A percentile compares a stretch with the other conserved stretches of the same genome.
Evolutionary conservation across 2,329 filamentous ascomycete species (phyloP).

Genomic region (Aspergillus luchuensis): DNA sequence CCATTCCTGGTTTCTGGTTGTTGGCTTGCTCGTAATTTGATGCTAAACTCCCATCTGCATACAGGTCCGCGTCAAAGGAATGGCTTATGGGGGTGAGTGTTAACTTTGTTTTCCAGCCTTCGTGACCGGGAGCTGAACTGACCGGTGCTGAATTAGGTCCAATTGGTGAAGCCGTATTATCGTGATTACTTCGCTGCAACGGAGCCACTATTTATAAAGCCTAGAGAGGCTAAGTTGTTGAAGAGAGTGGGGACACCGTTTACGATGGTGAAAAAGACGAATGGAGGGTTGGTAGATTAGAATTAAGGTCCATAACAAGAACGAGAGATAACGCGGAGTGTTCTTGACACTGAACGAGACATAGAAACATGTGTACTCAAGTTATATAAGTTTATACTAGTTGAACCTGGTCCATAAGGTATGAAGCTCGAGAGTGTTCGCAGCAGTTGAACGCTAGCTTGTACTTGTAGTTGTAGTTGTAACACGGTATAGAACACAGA

Average conservation of each 20-base stretch:
- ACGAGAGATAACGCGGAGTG: too few relatives aligned
- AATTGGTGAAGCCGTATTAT: slow-evolving; percentile 48
- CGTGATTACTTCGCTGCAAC: slow-evolving; percentile 44
- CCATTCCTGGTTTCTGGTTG: background rate
- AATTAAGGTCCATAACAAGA: too few relatives aligned
- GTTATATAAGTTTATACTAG: too few relatives aligned
- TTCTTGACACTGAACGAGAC: too few relatives aligned
- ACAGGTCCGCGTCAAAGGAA: slow-evolving; percentile 29
- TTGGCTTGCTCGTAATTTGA: background rate
- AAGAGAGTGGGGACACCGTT: slow-evolving; percentile 25
- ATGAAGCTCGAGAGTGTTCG: too few relatives aligned
- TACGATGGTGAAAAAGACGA: background rate
- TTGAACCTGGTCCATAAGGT: too few relatives aligned
- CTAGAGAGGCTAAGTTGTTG: slow-evolving; percentile 36
- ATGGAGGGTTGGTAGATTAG: background rate
- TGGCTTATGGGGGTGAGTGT: slow-evolving; percentile 32
- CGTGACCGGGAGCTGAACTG: background rate
- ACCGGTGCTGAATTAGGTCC: slow-evolving; percentile 23
- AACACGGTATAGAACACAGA: too few relatives aligned
- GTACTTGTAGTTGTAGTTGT: too few relatives aligned
- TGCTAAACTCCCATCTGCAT: background rate
- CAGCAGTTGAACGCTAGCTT: too few relatives aligned
- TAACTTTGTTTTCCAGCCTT: too few relatives aligned
- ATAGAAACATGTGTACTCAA: too few relatives aligned
- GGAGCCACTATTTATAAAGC: slow-evolving; percentile 45